Evolutionary conservation across 1,139 yeast genomes (phyloP), one percentile per base, ranked within the genome.

Genomic region (Zygosaccharomyces sapae): DNA sequence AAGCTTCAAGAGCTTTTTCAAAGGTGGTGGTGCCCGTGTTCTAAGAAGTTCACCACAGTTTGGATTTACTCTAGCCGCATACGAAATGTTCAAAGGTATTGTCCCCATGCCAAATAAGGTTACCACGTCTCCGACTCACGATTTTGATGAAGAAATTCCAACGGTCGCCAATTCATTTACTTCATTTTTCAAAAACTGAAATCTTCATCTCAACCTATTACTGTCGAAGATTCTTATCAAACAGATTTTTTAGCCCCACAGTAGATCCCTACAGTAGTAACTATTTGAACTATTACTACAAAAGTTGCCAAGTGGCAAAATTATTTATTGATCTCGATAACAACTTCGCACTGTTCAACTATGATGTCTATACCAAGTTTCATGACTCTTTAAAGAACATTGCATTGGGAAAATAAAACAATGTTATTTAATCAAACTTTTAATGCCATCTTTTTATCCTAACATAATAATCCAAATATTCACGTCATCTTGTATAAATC

Each of bases 21-120:
- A 90, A 73, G 98, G 98, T 60, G 95, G 97, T 37, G 79, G 92
- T 54, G 97, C 98, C 5, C 80, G 98, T 69, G 90, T 92, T 41
- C 74, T 90, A 62, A 80, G 97, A 70, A 90, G 97, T 4, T 89
- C 97, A 2, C 98, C 98, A 16, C 98, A 92, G 70, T 92, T 92
- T 67, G 98, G 97, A 48, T 90, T 92, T 70, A 92, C 98, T 9
- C 77, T 92, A 60, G 98, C 97, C 10, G 92, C 96, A 25, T 92
- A 92, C 69, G 98, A 92, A 69, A 69, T 92, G 42, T 82, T 92
- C 67, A 86, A 83, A 60, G 72, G 73, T 42, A 55, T 79, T 48
- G 65, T 82, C 56, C 87, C 87, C 24, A 68, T 77, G 47, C 78
- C 70, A 9, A 16, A 38, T 10, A 58, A 64, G 38, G 64, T 61